Base-by-base conservation (phyloP, 2,329 filamentous ascomycete genomes). In the Beauveria varroae region DNA sequence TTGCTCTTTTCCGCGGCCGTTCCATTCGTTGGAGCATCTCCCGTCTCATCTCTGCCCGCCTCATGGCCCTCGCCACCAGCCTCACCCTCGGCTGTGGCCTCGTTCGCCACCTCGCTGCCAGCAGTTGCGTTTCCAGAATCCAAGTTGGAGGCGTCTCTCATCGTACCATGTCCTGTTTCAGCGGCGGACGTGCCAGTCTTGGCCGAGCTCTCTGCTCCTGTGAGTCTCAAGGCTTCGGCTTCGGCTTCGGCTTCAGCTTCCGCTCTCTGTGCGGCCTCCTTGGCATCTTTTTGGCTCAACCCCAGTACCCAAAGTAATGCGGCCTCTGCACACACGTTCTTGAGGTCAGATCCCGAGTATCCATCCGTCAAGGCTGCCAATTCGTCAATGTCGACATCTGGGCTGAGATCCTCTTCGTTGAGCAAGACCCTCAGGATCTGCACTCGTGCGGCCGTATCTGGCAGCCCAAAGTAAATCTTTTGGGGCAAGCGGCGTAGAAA, bases 331-430 rank as follows among this genome's bases (percentile, higher is more conserved):
- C 74, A 76, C 24, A 82, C 68, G 63, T 79, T 82, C 68, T 81
- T 81, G 55, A 82, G 68, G 63, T 82, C 80, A 1, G 78, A 81
- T 18, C 80, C 80, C 0, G 79, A 81, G 64, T 81, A 82, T 28
- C 78, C 72, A 0, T 75, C 72, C 1, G 80, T 82, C 18, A 73
- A 72, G 28, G 68, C 71, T 3, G 79, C 78, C 3, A 82, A 66
- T 9, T 74, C 70, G 2, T 73, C 68, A 12, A 80, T 65, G 40
- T 76, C 72, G 4, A 80, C 73, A 9, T 75, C 72, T 1, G 69
- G 63, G 12, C 74, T 76, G 16, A 59, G 24, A 9, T 68, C 65
- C 67, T 82, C 79, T 9, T 76, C 73, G 63, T 78, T 78, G 18
- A 83, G 70, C 58, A 81, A 76, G 40, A 81, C 78, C 60, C 75